These are phyloP conservation scores for Phialophora macrospora DNA, from an alignment of 2,329 filamentous ascomycete genomes.

Conservation along the genomic window DNA sequence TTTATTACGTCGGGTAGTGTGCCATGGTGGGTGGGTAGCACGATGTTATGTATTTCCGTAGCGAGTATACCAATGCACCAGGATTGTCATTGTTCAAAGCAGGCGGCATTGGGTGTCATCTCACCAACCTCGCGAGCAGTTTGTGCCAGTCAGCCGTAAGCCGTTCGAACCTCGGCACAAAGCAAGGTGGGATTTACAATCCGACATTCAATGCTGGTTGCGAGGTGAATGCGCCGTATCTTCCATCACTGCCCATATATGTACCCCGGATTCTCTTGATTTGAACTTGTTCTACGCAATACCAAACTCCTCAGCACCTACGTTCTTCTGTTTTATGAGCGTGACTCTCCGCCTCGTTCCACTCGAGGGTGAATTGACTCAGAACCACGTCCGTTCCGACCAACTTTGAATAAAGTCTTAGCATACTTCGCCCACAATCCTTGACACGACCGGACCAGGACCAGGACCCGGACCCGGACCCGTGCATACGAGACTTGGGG, in stretches of 20 bases:
- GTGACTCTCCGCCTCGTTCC: background rate
- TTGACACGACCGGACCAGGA: background rate
- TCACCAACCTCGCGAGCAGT: background rate
- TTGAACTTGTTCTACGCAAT: too few relatives aligned
- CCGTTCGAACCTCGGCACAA: conserved; percentile 24
- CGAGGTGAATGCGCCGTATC: conserved; percentile 27
- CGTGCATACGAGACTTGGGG: background rate
- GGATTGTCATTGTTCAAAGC: conserved; percentile 1
- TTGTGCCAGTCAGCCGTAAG: background rate
- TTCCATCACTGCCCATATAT: conserved; percentile 25
- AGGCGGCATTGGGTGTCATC: too few relatives aligned
- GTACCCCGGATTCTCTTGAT: background rate
- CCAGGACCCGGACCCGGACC: background rate
- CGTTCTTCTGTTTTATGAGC: background rate
- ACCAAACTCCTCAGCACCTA: background rate
- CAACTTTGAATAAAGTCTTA: background rate
- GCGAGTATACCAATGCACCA: conserved; percentile 30
- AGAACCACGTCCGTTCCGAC: background rate
- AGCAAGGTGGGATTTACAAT: conserved; percentile 4
- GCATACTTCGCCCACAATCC: background rate
- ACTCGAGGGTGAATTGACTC: background rate
- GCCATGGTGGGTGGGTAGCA: conserved; percentile 20
- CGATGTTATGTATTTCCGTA: conserved; percentile 35
- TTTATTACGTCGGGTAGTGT: background rate
- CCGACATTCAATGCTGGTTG: background rate